phyloP scores from a whole-genome alignment of 768 basidiomycete genomes.

The Serpula lacrymans region DNA sequence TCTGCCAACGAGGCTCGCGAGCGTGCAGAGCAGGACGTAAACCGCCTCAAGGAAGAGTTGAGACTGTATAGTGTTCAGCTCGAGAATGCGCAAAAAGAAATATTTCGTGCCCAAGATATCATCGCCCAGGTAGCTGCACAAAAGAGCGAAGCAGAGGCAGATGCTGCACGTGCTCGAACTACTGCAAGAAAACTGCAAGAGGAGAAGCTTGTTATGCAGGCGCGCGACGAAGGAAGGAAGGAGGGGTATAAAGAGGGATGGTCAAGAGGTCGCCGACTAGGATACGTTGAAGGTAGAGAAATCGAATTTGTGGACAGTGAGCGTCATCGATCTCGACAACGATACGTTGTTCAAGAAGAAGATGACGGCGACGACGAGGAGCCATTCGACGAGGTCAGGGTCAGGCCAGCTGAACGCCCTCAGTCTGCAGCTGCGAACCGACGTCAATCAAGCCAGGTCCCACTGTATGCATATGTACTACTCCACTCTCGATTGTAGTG shows the following conservation, averaged over 20 bases:
- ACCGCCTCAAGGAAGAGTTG: conserved; percentile 39
- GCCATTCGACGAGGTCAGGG: conserved; percentile 10
- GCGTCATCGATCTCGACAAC: conserved; percentile 11
- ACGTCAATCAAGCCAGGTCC: conserved; percentile 14
- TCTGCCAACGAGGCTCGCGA: conserved; percentile 37
- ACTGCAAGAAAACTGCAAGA: conserved; percentile 41
- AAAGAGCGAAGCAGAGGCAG: conserved; percentile 43
- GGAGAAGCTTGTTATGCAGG: conserved; percentile 36
- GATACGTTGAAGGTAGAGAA: conserved; percentile 24
- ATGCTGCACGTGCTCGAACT: conserved; percentile 42
- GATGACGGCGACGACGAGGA: conserved; percentile 12
- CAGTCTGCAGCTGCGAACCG: conserved; percentile 7
- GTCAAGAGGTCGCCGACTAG: conserved; percentile 26
- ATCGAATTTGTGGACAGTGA: conserved; percentile 8
- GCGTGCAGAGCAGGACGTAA: conserved; percentile 35
- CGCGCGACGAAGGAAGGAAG: conserved; percentile 41
- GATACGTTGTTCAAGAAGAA: conserved; percentile 10
- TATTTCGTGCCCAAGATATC: conserved; percentile 39
- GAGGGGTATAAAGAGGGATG: conserved; percentile 42
- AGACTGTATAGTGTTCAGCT: conserved; percentile 43
- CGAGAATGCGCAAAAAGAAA: conserved; percentile 42
- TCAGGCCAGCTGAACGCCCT: conserved; percentile 6
- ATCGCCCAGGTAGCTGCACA: conserved; percentile 40
- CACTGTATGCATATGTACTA: conserved; percentile 1
- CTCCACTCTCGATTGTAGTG: conserved; percentile 10